Base-by-base conservation (phyloP, 2,329 filamentous ascomycete species). In the Orbilia blumenaviensis region DNA sequence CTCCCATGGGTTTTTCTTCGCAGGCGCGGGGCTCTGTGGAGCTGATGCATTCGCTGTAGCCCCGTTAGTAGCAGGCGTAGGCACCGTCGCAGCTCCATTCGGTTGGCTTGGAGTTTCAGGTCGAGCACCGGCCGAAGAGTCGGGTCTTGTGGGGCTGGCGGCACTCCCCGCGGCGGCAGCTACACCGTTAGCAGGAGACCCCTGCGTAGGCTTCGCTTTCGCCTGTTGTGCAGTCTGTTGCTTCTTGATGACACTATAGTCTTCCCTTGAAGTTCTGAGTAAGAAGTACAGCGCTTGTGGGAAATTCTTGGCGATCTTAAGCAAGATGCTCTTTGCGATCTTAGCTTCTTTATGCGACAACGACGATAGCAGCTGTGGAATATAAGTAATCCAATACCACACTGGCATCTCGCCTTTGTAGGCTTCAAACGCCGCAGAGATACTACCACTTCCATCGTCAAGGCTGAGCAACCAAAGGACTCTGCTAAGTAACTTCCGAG, bases 381-480 rank as follows among this genome's bases (percentile, higher is more conserved):
- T 98, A 82, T 96, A 99, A 0, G 94, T 98, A 79, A 98, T 97
- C 95, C 95, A 99, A 84, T 98, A 99, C 95, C 95, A 99, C 10
- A 96, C 93, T 0, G 94, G 93, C 1, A 93, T 96, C 80, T 99
- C 96, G 61, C 95, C 95, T 85, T 98, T 97, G 85, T 95, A 99
- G 79, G 94, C 92, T 78, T 97, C 93, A 79, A 97, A 99, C 10
- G 94, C 93, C 80, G 89, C 87, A 0, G 92, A 91, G 75, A 99
- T 90, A 38, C 88, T 90, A 10, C 92, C 92, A 81, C 93, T 92
- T 0, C 92, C 87, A 81, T 97, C 93, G 81, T 99, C 95, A 79
- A 99, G 86, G 83, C 94, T 98, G 48, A 99, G 87, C 50, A 99
- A 86, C 95, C 95, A 99, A 56, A 99, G 86, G 58, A 99, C 96